Base-by-base conservation (phyloP, 345 rosid species). In the Lagerstroemia speciosa region DNA sequence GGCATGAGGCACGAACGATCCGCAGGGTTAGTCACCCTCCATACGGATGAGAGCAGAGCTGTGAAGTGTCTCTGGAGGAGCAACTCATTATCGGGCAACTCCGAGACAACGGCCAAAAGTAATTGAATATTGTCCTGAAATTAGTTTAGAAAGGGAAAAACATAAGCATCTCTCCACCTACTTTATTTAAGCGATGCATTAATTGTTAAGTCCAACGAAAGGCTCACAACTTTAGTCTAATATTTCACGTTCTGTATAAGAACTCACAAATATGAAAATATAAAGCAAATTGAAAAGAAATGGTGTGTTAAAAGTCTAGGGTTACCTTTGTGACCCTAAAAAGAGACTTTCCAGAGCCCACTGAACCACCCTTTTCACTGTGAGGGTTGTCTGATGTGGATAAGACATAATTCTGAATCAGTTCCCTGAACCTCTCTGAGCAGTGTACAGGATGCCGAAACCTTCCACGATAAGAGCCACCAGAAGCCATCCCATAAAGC, bases 261-360 rank as follows among this genome's bases (percentile, higher is more conserved):
- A 50, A 22, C 55, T 50, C 8, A 19, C n/a, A 50, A 17, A 50
- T n/a, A 48, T 48, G 17, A 48, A 1, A 48, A 48, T 15, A 16
- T 48, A 48, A 4, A 48, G 58, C 58, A 52, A 52, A 52, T 8
- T 1, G 58, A 8, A 52, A 22, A 1, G 11, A 55, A 19, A 50
- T 5, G n/a, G n/a, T 5, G 22, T 53, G 60, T 11, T n/a, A 26
- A 55, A 74, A n/a, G 38, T 71, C 68, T 65, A 71, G 64, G 55
- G 79, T 81, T 87, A 95, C 99, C 98, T 90, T 98, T 2, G 97
- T 95, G 69, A 95, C 97, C 84, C 85, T 92, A 24, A 95, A 92
- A 77, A 88, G 89, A 64, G 93, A 93, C 82, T 92, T 95, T 77
- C 88, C 97, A 36, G 99, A 87, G 74, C 87, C 91, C 70, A 78